Evolutionary conservation across 2,329 filamentous ascomycete genomes (phyloP).

Genomic region (Colletotrichum falcatum): DNA sequence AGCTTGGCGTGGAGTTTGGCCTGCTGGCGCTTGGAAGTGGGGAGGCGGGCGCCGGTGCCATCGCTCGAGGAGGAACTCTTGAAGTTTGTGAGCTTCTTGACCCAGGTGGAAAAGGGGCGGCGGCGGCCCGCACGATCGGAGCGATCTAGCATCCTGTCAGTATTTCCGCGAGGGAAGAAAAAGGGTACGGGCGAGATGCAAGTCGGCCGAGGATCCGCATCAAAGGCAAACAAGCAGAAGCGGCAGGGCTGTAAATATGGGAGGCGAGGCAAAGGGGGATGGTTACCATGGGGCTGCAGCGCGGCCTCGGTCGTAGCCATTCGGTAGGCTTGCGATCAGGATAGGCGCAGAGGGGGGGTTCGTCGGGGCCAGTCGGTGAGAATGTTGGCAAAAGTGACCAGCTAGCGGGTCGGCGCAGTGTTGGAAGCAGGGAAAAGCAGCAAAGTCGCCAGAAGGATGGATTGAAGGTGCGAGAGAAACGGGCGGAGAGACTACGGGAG

Average conservation of each 20-base stretch:
- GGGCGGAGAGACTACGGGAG: constrained; percentile 23
- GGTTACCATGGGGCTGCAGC: constrained; percentile 43
- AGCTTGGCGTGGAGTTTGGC: constrained; percentile 66
- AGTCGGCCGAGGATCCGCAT: constrained; percentile 5
- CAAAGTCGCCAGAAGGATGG: not conserved
- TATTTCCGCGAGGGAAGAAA: constrained; percentile 12
- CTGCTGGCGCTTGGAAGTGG: constrained; percentile 56
- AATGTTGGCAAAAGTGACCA: not conserved
- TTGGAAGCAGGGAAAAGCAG: not conserved
- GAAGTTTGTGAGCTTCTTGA: constrained; percentile 92
- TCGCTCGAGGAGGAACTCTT: constrained; percentile 75
- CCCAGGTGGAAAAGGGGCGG: constrained; percentile 90
- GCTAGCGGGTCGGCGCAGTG: constrained; percentile 1
- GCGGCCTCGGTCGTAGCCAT: constrained; percentile 44
- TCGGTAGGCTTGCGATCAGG: constrained; percentile 25
- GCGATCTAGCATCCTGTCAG: constrained; percentile 69
- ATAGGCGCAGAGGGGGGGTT: not conserved
- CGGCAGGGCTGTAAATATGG: not conserved
- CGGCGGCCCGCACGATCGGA: constrained; percentile 73
- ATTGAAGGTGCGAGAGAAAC: not conserved
- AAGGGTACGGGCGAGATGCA: constrained; percentile 3
- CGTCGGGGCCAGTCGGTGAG: not conserved
- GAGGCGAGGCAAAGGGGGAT: not conserved
- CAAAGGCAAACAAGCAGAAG: not conserved
- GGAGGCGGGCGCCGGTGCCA: constrained; percentile 45